Evolutionary conservation across 805 yeast genomes (phyloP), one percentile per base, ranked within the genome.

Genomic region (Candida corydali): DNA sequence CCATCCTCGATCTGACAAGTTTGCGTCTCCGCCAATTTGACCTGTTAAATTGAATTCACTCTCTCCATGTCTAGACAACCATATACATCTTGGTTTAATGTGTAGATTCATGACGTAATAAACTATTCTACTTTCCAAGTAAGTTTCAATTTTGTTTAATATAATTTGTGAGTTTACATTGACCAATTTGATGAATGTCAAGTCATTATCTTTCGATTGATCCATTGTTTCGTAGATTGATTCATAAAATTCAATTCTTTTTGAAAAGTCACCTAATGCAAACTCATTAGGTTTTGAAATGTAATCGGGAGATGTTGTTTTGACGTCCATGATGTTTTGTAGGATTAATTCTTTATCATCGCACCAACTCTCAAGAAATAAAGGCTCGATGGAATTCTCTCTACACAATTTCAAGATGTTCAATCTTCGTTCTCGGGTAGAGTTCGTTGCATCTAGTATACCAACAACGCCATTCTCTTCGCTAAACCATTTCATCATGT

Each of bases 1-100:
- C 62, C 80, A 72, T 5, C 98, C 98, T 29, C 98, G 73, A 39
- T 80, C 82, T 34, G 91, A 80, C 37, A 91, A 68, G 48, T 81
- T 76, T 2, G 96, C 85, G 64, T 91, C 96, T 15, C 98, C 98
- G 23, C 98, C 98, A 45, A 93, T 86, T 59, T 87, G 87, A 20
- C 97, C 97, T 34, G 88, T 88, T 40, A 93, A 71, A 58, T 93
- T 93, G 64, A 82, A 93, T 55, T 80, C 80, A 2, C 95, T 83
- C 63, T 93, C 98, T 18, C 98, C 98, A 54, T 93, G 98, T 50
- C 98, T 77, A 33, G 95, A 86, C 33, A 93, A 70, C 91, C 95
- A 93, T 43, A 93, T 88, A 45, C 82, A 76, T 44, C 98, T 75
- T 18, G 96, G 96, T 56, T 86, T 86, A 49, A 88, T 85, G 58